phyloP scores from a whole-genome alignment of 345 rosid species.

The Euphorbia lathyris region DNA sequence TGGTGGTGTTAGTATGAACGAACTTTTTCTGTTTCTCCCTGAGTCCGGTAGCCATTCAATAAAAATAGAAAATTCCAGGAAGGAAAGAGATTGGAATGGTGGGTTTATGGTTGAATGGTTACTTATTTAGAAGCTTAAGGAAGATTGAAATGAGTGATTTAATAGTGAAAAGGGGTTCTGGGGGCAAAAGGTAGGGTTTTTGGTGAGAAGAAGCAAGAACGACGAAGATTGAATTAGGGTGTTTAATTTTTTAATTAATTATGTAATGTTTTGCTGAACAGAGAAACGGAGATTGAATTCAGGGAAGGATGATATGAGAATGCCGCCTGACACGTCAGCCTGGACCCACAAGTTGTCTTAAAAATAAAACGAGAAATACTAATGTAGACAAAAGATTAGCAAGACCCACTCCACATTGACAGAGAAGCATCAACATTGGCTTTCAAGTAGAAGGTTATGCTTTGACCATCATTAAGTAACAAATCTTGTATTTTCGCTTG shows the following conservation, averaged over 20 bases:
- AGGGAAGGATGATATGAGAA: not conserved
- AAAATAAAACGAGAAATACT: too few species aligned
- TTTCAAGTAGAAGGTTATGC: too few species aligned
- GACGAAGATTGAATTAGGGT: not conserved
- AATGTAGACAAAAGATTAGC: too few species aligned
- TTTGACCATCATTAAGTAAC: too few species aligned
- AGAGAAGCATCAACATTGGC: too few species aligned
- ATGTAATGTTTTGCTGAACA: not conserved
- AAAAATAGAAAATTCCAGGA: not conserved
- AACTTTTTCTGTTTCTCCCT: not conserved
- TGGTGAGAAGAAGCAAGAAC: not conserved
- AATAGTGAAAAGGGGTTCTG: not conserved
- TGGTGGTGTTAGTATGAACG: not conserved
- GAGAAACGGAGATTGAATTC: not conserved
- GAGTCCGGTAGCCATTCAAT: constrained; percentile 9
- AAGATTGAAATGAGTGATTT: not conserved
- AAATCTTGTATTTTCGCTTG: too few species aligned
- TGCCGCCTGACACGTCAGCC: not conserved
- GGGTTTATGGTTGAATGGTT: not conserved
- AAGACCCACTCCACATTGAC: too few species aligned
- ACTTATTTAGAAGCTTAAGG: not conserved
- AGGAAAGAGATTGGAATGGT: not conserved
- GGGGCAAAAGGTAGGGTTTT: not conserved
- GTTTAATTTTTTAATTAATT: not conserved
- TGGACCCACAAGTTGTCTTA: not conserved